Percentiles rank a stretch among this genome's conserved stretches.
phyloP scores from a whole-genome alignment of 768 basidiomycete genomes.

The Mycena galopus region DNA sequence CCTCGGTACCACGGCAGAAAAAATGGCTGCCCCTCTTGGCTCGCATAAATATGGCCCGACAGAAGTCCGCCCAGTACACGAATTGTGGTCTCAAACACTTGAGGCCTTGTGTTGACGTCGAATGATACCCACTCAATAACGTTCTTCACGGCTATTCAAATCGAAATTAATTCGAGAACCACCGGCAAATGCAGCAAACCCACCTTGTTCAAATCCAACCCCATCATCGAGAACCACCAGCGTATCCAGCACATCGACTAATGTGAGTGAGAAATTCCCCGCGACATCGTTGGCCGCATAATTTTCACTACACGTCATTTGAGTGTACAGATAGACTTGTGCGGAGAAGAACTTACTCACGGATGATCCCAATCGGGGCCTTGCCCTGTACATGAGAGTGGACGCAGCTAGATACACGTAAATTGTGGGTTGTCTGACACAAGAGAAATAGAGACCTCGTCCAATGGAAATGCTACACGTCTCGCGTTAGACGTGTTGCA shows the following conservation, averaged over 20 bases:
- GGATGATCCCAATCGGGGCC: slow-evolving; percentile 90
- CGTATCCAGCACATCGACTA: slow-evolving; percentile 88
- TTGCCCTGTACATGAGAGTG: slow-evolving; percentile 86
- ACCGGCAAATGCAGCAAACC: slow-evolving; percentile 90
- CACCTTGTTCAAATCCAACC: slow-evolving; percentile 71
- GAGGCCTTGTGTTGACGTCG: slow-evolving; percentile 84
- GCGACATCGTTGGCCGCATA: slow-evolving; percentile 91
- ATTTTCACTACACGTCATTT: slow-evolving; percentile 63
- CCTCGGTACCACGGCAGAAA: slow-evolving; percentile 87
- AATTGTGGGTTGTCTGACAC: slow-evolving; percentile 2
- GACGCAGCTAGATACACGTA: slow-evolving; percentile 72
- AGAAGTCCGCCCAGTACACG: slow-evolving; percentile 92
- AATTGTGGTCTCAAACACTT: slow-evolving; percentile 98
- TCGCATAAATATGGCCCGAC: slow-evolving; percentile 89
- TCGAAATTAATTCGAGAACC: slow-evolving; percentile 81
- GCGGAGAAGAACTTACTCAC: slow-evolving; percentile 59
- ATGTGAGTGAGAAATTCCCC: slow-evolving; percentile 91
- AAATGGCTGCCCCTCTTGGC: slow-evolving; percentile 73
- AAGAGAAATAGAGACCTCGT: slow-evolving; percentile 69
- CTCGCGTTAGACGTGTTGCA: slow-evolving; percentile 13
- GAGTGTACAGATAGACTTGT: slow-evolving; percentile 28
- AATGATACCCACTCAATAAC: too few species aligned
- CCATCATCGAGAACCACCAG: slow-evolving; percentile 89
- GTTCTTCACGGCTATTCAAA: slow-evolving; percentile 54
- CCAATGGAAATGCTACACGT: slow-evolving; percentile 81